phyloP scores from a whole-genome alignment of 208 protist species.

The Crithidia mellificae region DNA sequence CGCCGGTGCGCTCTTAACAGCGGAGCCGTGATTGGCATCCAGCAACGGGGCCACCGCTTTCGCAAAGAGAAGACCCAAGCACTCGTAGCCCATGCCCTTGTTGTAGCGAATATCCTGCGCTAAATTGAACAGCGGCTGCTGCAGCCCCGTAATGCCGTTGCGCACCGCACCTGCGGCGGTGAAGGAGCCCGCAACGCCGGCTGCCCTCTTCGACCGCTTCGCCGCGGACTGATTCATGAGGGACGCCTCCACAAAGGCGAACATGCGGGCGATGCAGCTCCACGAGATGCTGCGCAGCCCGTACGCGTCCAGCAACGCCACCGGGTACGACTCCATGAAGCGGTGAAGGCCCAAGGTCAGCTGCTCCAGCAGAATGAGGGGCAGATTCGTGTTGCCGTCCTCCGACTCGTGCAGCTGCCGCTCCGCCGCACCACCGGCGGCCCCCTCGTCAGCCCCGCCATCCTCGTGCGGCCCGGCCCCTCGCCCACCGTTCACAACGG shows the following conservation, averaged over 20 bases:
- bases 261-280: conserved; percentile 69
- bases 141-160: neutral
- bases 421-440: conserved; percentile 7
- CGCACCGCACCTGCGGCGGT: neutral
- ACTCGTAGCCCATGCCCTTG: conserved; percentile 85
- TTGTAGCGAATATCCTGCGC: conserved; percentile 85
- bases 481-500: conserved; percentile 3
- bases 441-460: neutral
- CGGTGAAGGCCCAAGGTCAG: conserved; percentile 62
- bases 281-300: conserved; percentile 66
- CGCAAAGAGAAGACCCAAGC: conserved; percentile 82
- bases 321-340: conserved; percentile 53
- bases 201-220: neutral
- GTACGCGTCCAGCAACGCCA: conserved; percentile 43
- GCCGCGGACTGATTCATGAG: conserved; percentile 20
- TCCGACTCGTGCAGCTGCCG: conserved; percentile 70
- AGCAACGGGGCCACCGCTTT: conserved; percentile 80
- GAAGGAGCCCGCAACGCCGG: neutral
- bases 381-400: conserved; percentile 89
- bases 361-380: conserved; percentile 87
- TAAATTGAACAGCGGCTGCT: conserved; percentile 46
- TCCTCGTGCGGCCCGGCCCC: neutral
- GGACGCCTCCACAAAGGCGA: conserved; percentile 53
- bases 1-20: too few relatives aligned
- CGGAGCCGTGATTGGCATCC: conserved; percentile 6